Evolutionary conservation across 2,329 filamentous ascomycete genomes (phyloP).

Genomic region (Sporothrix curviconia): DNA sequence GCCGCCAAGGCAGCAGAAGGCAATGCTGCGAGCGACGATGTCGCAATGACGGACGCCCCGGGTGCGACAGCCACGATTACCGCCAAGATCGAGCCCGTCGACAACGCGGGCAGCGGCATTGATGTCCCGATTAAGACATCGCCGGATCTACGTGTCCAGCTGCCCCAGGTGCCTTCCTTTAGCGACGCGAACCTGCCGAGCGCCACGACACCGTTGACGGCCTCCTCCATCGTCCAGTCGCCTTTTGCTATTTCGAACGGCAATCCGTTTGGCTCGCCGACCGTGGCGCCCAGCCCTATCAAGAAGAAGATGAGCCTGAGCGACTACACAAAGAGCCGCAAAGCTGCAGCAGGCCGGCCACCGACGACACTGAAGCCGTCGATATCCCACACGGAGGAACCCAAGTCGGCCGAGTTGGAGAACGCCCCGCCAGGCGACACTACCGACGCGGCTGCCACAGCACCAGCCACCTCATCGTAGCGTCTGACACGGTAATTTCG

Average conservation of each 20-base stretch:
- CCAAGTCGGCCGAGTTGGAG: constrained; percentile 29
- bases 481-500: no score
- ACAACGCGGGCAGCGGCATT: not conserved
- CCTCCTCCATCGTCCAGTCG: constrained; percentile 41
- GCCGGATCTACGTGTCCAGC: constrained; percentile 46
- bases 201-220: constrained; percentile 38
- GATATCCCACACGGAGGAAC: constrained; percentile 33
- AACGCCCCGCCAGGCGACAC: constrained; percentile 2
- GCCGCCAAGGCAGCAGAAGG: not conserved
- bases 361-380: constrained; percentile 33
- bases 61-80: not conserved
- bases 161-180: constrained; percentile 42
- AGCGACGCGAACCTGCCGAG: constrained; percentile 24
- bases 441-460: no score
- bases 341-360: constrained; percentile 42
- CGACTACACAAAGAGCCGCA: constrained; percentile 57
- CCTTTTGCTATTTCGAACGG: constrained; percentile 40
- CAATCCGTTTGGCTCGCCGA: constrained; percentile 36
- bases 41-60: not conserved
- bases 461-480: not conserved
- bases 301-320: constrained; percentile 63
- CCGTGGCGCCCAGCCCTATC: constrained; percentile 49
- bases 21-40: not conserved
- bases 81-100: constrained; percentile 8
- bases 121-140: constrained; percentile 31